phyloP scores from a whole-genome alignment of 1,284 basidiomycete species.

The Puccinia brachypodii region DNA sequence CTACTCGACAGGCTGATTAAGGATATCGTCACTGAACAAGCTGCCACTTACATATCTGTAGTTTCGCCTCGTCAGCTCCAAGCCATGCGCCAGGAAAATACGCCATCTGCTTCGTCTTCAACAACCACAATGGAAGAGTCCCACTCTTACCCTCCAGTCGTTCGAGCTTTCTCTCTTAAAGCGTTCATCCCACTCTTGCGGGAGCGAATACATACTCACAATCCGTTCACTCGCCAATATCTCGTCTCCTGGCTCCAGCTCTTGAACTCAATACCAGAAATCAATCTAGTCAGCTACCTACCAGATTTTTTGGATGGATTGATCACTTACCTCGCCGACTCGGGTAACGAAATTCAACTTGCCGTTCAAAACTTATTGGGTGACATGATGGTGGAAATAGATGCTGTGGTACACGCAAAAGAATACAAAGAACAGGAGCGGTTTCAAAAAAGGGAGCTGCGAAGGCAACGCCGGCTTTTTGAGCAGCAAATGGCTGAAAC shows the following conservation, averaged over 20 bases:
- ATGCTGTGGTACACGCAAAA: conserved; percentile 66
- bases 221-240: conserved; percentile 93
- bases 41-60: conserved; percentile 83
- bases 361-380: conserved; percentile 86
- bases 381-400: conserved; percentile 90
- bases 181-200: conserved; percentile 91
- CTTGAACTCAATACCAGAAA: conserved; percentile 91
- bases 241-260: conserved; percentile 95
- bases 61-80: conserved; percentile 51
- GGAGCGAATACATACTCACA: conserved; percentile 91
- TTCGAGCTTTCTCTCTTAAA: conserved; percentile 81
- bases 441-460: conserved; percentile 18
- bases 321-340: conserved; percentile 90
- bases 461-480: conserved; percentile 19
- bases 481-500: conserved; percentile 54
- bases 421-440: conserved; percentile 30
- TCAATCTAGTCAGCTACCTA: conserved; percentile 89
- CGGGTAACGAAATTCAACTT: conserved; percentile 86
- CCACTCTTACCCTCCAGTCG: conserved; percentile 1
- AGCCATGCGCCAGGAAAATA: neutral
- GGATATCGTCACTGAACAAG: conserved; percentile 95
- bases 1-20: conserved; percentile 95
- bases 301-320: conserved; percentile 93
- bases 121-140: conserved; percentile 7
- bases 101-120: conserved; percentile 52